phyloP scores from a whole-genome alignment of 306 rosid species.

The Cicer cuneatum region DNA sequence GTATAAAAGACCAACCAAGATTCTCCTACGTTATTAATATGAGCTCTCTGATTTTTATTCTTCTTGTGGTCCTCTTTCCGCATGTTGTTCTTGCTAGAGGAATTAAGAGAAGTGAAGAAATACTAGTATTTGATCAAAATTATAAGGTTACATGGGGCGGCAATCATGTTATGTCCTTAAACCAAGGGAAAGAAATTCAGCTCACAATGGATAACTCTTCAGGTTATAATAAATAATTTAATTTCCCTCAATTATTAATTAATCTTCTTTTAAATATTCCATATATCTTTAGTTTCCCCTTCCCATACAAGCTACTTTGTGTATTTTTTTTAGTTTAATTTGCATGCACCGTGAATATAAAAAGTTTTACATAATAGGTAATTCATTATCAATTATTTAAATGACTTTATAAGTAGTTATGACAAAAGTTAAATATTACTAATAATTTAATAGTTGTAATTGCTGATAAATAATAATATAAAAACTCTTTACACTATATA shows the following conservation, averaged over 20 bases:
- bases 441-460: too few relatives aligned
- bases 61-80: constrained; percentile 8
- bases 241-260: neutral
- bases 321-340: too few relatives aligned
- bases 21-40: constrained; percentile 14
- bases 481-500: too few relatives aligned
- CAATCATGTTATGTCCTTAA: constrained; percentile 45
- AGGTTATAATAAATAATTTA: constrained; percentile 38
- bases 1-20: neutral
- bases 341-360: too few relatives aligned
- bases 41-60: constrained; percentile 35
- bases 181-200: constrained; percentile 55
- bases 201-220: constrained; percentile 59
- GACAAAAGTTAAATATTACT: too few relatives aligned
- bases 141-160: constrained; percentile 52
- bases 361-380: too few relatives aligned
- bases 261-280: neutral
- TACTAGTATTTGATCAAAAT: constrained; percentile 31
- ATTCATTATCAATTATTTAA: too few relatives aligned
- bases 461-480: too few relatives aligned
- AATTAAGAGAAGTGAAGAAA: constrained; percentile 11
- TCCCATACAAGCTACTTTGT: too few relatives aligned
- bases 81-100: constrained; percentile 26
- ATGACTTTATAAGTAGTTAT: too few relatives aligned
- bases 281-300: neutral